Evolutionary conservation across 2,329 filamentous ascomycete genomes (phyloP).

Genomic region (Xylariales sp.): DNA sequence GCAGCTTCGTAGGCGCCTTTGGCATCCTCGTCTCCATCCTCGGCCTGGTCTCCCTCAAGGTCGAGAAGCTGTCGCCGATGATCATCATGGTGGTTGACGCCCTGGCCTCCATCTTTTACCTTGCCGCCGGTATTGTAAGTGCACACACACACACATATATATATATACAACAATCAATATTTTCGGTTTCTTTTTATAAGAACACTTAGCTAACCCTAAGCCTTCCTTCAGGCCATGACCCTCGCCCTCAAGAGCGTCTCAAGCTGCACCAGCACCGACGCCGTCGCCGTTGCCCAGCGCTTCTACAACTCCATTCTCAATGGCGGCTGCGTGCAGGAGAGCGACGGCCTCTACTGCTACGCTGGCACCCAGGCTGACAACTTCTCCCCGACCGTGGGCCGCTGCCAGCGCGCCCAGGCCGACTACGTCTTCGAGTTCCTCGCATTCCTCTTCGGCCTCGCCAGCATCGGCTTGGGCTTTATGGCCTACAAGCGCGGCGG

Average conservation of each 20-base stretch:
- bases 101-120: conserved; percentile 23
- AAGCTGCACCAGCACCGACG: conserved; percentile 18
- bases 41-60: conserved; percentile 19
- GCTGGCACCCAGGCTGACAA: conserved; percentile 7
- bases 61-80: conserved; percentile 22
- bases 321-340: conserved; percentile 18
- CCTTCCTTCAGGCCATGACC: conserved; percentile 20
- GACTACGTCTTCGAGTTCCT: conserved; percentile 25
- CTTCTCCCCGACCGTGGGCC: conserved; percentile 9
- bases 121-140: conserved; percentile 27
- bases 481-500: conserved; percentile 14
- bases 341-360: conserved; percentile 6
- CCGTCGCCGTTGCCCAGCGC: background rate
- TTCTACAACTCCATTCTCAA: conserved; percentile 23
- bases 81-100: conserved; percentile 20
- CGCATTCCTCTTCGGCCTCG: conserved; percentile 19
- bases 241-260: conserved; percentile 22
- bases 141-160: background rate
- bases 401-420: conserved; percentile 23
- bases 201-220: background rate
- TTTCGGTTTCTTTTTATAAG: no score
- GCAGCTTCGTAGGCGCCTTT: conserved; percentile 26
- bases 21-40: conserved; percentile 24
- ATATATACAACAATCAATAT: background rate
- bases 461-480: conserved; percentile 14